These are phyloP conservation scores for Lepiota venenata DNA, from an alignment of 768 basidiomycete species.

Conservation along the genomic window DNA sequence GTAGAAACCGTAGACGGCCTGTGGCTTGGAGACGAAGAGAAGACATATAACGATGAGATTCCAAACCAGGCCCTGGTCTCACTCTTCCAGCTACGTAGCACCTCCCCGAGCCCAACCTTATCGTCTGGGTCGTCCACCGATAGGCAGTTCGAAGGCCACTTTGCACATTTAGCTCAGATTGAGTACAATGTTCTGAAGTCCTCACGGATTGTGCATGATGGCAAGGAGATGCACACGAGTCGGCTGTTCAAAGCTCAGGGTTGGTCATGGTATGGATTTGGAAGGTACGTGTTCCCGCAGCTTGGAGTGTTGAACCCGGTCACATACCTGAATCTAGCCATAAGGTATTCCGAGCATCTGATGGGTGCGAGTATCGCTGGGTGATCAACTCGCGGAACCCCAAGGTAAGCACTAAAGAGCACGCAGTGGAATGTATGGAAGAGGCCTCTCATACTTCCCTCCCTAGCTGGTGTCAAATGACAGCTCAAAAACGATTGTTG, in stretches of 20 bases:
- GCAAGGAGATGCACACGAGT: background rate
- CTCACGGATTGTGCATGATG: conserved; percentile 7
- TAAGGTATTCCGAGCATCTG: conserved; percentile 4
- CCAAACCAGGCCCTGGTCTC: background rate
- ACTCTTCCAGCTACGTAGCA: background rate
- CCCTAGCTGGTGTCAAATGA: conserved; percentile 5
- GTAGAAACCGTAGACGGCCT: conserved; percentile 6
- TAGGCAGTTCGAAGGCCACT: background rate
- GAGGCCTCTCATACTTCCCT: background rate
- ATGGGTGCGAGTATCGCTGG: conserved; percentile 9
- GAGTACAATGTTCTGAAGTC: conserved; percentile 2
- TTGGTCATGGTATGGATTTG: conserved; percentile 5
- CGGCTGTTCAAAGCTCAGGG: background rate
- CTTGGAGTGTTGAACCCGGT: background rate
- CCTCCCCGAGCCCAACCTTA: background rate
- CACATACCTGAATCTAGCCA: background rate
- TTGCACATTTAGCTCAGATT: conserved; percentile 6
- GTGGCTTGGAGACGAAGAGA: conserved; percentile 4
- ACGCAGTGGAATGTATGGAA: background rate
- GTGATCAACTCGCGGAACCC: background rate
- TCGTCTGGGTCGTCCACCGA: background rate
- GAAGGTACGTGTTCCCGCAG: background rate
- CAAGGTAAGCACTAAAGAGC: background rate
- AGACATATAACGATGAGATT: background rate
- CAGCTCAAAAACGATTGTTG: background rate